These are phyloP conservation scores for Arthrobotrys sphaeroides DNA, from an alignment of 2,329 filamentous ascomycete genomes.

Conservation along the genomic window DNA sequence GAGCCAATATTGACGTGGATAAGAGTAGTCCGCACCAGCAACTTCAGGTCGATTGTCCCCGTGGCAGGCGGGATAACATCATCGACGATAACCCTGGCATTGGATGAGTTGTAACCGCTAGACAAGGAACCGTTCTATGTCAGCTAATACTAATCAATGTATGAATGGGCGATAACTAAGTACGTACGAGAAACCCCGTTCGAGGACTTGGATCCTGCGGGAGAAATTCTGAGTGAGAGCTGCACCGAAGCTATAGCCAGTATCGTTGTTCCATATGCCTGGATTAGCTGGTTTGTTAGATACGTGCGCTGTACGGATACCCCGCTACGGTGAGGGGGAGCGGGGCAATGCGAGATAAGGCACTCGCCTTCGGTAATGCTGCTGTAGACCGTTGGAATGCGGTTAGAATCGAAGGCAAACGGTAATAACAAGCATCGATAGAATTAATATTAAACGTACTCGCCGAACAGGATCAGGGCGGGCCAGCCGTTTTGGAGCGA, in stretches of 20 bases:
- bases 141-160: constrained; percentile 9
- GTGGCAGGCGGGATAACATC: constrained; percentile 75
- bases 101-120: constrained; percentile 81
- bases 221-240: constrained; percentile 60
- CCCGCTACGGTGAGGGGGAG: neutral
- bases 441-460: too few species aligned
- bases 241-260: constrained; percentile 45
- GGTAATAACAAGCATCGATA: neutral
- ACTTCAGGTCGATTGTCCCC: constrained; percentile 70
- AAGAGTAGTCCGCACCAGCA: constrained; percentile 67
- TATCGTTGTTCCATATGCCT: constrained; percentile 44
- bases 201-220: constrained; percentile 83
- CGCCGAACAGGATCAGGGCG: constrained; percentile 37
- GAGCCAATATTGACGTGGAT: neutral
- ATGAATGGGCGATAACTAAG: too few species aligned
- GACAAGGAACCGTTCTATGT: neutral
- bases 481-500: constrained; percentile 40
- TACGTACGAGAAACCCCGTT: constrained; percentile 77
- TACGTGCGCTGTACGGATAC: neutral
- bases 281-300: constrained; percentile 6
- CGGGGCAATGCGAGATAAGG: constrained; percentile 9
- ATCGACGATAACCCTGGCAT: constrained; percentile 75
- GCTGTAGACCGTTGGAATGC: constrained; percentile 11
- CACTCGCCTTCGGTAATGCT: constrained; percentile 49
- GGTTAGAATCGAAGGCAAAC: constrained; percentile 11